Evolutionary conservation across 2,329 filamentous ascomycete genomes (phyloP).

Genomic region (Aspergillus eucalypticola): DNA sequence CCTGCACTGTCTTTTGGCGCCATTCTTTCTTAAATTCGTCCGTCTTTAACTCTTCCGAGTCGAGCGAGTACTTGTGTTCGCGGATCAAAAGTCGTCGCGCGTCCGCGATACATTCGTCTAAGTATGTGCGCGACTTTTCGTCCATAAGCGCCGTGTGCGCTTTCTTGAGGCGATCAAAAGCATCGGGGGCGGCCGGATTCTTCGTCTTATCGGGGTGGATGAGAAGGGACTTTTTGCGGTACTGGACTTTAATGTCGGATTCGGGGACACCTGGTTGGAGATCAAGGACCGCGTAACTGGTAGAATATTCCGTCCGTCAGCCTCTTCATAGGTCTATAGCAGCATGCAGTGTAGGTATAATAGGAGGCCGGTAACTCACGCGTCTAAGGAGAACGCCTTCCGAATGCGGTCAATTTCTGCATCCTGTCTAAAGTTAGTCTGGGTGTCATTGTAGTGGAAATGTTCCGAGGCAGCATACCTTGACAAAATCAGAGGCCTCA

Average conservation of each 20-base stretch:
- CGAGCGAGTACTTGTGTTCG: slow-evolving; percentile 88
- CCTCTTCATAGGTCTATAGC: neutral
- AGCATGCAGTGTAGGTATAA: neutral
- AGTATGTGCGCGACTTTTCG: slow-evolving; percentile 80
- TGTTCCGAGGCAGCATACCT: slow-evolving; percentile 54
- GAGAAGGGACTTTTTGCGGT: slow-evolving; percentile 96
- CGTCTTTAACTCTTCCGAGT: slow-evolving; percentile 79
- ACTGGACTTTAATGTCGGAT: slow-evolving; percentile 90
- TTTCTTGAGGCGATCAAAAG: slow-evolving; percentile 95
- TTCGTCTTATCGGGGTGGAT: slow-evolving; percentile 98
- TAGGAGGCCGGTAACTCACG: slow-evolving; percentile 47
- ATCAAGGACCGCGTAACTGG: slow-evolving; percentile 86
- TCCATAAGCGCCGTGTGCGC: slow-evolving; percentile 89
- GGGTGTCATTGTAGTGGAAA: neutral
- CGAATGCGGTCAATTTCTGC: slow-evolving; percentile 94
- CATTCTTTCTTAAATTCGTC: slow-evolving; percentile 80
- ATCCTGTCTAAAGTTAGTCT: slow-evolving; percentile 59
- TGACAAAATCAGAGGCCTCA: slow-evolving; percentile 87
- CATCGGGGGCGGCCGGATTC: slow-evolving; percentile 86
- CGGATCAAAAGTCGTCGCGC: slow-evolving; percentile 92
- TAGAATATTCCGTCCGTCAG: slow-evolving; percentile 3
- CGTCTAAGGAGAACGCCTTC: slow-evolving; percentile 79
- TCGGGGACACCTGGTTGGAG: slow-evolving; percentile 94
- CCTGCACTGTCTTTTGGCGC: slow-evolving; percentile 85
- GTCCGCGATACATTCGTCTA: slow-evolving; percentile 95